Evolutionary conservation across 352 stramenopile species (phyloP).

Genomic region (Discostella stelligera): DNA sequence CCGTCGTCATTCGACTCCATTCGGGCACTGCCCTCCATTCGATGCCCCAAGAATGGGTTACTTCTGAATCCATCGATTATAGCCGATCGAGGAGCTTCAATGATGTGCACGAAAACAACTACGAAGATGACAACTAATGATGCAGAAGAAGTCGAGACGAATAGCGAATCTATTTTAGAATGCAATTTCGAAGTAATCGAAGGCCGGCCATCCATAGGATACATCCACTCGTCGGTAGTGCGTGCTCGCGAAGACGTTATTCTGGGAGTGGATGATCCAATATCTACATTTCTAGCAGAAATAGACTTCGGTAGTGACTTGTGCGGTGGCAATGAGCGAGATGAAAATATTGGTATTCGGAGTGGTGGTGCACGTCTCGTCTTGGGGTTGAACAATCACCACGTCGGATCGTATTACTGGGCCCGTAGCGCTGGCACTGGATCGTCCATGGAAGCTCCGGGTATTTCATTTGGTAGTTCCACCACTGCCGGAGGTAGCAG

Average conservation of each 20-base stretch:
- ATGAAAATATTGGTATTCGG: too few species aligned
- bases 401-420: slow-evolving; percentile 77
- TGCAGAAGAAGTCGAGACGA: neutral
- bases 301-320: slow-evolving; percentile 45
- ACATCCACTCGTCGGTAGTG: slow-evolving; percentile 49
- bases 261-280: slow-evolving; percentile 32
- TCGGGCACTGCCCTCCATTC: slow-evolving; percentile 24
- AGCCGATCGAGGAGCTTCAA: neutral
- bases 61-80: slow-evolving; percentile 23
- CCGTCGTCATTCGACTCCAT: neutral
- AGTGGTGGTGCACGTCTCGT: slow-evolving; percentile 41
- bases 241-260: slow-evolving; percentile 38
- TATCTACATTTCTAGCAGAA: slow-evolving; percentile 53
- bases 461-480: slow-evolving; percentile 46
- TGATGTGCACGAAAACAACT: too few species aligned
- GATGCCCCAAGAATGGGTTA: slow-evolving; percentile 26
- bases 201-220: slow-evolving; percentile 36
- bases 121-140: too few species aligned
- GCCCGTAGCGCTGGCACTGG: slow-evolving; percentile 62
- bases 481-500: neutral
- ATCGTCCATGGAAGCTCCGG: slow-evolving; percentile 59
- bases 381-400: slow-evolving; percentile 77
- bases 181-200: slow-evolving; percentile 35
- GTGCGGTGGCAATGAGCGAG: slow-evolving; percentile 6
- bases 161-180: too few species aligned